These are phyloP conservation scores for Nymphaea colorata DNA, from an alignment of 164 flowering plant species.

Conservation along the genomic window DNA sequence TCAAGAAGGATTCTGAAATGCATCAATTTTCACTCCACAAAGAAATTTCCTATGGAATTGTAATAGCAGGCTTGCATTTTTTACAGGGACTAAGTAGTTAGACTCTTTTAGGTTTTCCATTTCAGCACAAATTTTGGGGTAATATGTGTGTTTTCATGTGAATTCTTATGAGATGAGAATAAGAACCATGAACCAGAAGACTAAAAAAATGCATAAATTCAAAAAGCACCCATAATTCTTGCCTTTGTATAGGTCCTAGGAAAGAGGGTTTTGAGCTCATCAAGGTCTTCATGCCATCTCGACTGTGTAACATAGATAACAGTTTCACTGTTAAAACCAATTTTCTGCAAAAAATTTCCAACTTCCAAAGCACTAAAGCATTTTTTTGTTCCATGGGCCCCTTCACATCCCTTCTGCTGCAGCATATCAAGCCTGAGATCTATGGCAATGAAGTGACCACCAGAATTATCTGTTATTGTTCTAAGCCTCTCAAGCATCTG, in stretches of 20 bases:
- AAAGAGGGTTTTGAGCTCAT: slow-evolving; percentile 59
- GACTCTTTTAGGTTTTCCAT: no score
- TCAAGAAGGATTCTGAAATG: no score
- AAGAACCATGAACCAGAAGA: background rate
- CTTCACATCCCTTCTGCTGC: slow-evolving; percentile 66
- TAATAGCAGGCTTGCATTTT: no score
- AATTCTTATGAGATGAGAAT: background rate
- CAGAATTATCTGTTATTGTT: slow-evolving; percentile 56
- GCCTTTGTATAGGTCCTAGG: slow-evolving; percentile 92
- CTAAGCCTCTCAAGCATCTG: slow-evolving; percentile 65
- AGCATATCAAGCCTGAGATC: slow-evolving; percentile 74
- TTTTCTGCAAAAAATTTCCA: slow-evolving; percentile 54
- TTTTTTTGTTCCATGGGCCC: slow-evolving; percentile 25
- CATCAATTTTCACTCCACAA: no score
- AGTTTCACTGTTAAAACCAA: slow-evolving; percentile 62
- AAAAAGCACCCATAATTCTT: background rate
- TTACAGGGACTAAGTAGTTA: no score
- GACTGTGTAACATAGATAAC: slow-evolving; percentile 73
- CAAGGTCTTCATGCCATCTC: slow-evolving; percentile 67
- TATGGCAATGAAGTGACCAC: slow-evolving; percentile 69
- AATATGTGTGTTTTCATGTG: background rate
- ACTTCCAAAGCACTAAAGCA: slow-evolving; percentile 65
- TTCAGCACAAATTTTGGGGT: background rate
- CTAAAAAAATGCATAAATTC: no score
- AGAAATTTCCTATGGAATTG: no score